phyloP scores from a whole-genome alignment of 805 yeast species.

The Kodamaea sagamina region DNA sequence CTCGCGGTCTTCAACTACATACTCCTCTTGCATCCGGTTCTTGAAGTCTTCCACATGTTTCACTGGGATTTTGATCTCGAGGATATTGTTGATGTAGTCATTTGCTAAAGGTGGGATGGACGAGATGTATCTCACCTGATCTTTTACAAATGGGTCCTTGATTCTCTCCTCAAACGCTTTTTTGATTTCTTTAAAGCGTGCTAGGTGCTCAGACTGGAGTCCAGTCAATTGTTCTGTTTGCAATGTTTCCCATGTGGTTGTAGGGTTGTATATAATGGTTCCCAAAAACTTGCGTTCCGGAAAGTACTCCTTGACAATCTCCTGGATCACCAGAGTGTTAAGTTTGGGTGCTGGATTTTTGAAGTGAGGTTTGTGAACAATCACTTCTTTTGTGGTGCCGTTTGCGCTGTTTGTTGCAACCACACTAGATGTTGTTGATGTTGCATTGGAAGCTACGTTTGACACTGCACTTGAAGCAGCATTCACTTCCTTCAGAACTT shows the following conservation, averaged over 20 bases:
- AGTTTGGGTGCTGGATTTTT: conserved; percentile 13
- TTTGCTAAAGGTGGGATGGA: conserved; percentile 39
- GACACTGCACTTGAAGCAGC: too few relatives aligned
- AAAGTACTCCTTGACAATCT: conserved; percentile 27
- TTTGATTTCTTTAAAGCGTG: conserved; percentile 29
- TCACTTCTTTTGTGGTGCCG: background rate
- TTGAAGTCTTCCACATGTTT: conserved; percentile 39
- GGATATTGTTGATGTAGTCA: conserved; percentile 45
- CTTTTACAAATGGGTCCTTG: conserved; percentile 14
- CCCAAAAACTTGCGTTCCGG: conserved; percentile 33
- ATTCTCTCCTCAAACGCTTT: conserved; percentile 17
- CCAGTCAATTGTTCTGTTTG: conserved; percentile 32
- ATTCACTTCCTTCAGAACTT: too few relatives aligned
- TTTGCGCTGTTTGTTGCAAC: background rate
- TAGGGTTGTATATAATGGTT: conserved; percentile 54
- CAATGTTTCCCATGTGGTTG: conserved; percentile 49
- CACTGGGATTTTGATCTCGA: conserved; percentile 60
- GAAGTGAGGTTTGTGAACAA: conserved; percentile 4
- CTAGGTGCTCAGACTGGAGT: conserved; percentile 30
- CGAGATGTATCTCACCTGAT: conserved; percentile 34
- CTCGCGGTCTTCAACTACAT: conserved; percentile 34
- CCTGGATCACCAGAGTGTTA: conserved; percentile 22
- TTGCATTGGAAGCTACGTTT: too few relatives aligned
- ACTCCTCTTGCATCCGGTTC: conserved; percentile 38
- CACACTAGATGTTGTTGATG: background rate